Evolutionary conservation across 2,329 filamentous ascomycete genomes (phyloP).

Genomic region (Aspergillus flavus): DNA sequence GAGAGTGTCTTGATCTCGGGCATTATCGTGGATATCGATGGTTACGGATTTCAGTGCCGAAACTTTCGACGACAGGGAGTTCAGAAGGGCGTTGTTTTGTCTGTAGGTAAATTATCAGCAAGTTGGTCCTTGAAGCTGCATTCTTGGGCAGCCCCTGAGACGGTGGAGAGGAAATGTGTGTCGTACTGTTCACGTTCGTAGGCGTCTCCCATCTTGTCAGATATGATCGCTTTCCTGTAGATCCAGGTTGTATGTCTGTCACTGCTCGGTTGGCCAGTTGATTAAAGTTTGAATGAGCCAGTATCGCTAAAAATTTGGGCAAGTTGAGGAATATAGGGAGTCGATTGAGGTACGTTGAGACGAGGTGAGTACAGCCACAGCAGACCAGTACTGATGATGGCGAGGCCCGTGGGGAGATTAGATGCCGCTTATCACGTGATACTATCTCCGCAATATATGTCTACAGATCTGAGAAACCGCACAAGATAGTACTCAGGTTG

Average conservation of each 20-base stretch:
- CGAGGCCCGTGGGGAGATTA: conserved; percentile 1
- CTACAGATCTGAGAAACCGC: background rate
- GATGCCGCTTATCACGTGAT: conserved; percentile 9
- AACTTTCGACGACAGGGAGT: conserved; percentile 88
- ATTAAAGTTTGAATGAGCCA: background rate
- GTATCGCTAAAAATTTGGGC: background rate
- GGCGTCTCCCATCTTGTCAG: conserved; percentile 66
- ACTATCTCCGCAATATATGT: background rate
- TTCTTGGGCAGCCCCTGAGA: background rate
- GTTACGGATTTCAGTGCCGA: conserved; percentile 90
- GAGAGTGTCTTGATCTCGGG: conserved; percentile 82
- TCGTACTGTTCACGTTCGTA: conserved; percentile 73
- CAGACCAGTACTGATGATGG: background rate
- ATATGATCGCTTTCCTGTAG: background rate
- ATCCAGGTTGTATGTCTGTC: background rate
- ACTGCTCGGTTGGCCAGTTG: background rate
- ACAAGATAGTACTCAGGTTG: background rate
- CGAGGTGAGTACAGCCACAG: background rate
- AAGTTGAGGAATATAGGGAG: background rate
- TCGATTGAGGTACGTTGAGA: background rate
- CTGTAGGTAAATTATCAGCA: conserved; percentile 39
- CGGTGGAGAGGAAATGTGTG: conserved; percentile 1
- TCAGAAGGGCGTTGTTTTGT: conserved; percentile 93
- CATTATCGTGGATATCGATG: conserved; percentile 97
- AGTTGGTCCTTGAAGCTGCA: background rate